Conservation (phyloP, 1,139 yeast genomes). For the Geotrichum phurueaensis region DNA sequence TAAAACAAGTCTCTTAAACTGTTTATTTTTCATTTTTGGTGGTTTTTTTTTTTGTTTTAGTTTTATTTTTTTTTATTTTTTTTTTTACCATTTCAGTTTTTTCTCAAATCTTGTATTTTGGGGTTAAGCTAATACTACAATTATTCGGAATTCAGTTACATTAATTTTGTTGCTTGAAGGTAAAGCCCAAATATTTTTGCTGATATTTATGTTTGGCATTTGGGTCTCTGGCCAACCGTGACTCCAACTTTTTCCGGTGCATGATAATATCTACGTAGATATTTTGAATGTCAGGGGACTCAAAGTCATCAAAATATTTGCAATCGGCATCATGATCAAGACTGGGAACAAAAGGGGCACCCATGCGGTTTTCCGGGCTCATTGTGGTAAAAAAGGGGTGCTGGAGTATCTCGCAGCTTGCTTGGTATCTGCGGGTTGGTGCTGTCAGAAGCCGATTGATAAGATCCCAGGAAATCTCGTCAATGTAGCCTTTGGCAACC, state of each 20-base stretch:
- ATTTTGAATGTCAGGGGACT: conserved; percentile 17
- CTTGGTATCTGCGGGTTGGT: conserved; percentile 8
- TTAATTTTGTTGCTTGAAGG: conserved; percentile 11
- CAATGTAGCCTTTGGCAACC: conserved; percentile 7
- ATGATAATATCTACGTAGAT: conserved; percentile 17
- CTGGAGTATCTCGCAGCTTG: conserved; percentile 12
- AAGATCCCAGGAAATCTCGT: conserved; percentile 15
- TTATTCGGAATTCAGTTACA: too few relatives aligned
- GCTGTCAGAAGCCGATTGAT: conserved; percentile 10
- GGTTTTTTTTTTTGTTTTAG: neutral
- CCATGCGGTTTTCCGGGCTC: conserved; percentile 6
- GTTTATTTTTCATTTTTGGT: neutral
- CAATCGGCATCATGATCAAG: conserved; percentile 15
- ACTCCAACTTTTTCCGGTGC: conserved; percentile 15
- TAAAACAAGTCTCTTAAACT: neutral
- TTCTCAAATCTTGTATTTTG: neutral
- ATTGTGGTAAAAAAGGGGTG: conserved; percentile 13
- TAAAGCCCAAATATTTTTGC: conserved; percentile 15
- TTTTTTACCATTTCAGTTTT: neutral
- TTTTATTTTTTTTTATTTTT: neutral
- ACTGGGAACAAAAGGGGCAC: conserved; percentile 17
- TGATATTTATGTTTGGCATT: conserved; percentile 8
- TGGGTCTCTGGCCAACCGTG: conserved; percentile 10
- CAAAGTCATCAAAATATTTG: conserved; percentile 20
- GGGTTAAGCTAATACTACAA: too few relatives aligned